Conservation (phyloP, 108 stramenopile species). For the Fistulifera pelliculosa region DNA sequence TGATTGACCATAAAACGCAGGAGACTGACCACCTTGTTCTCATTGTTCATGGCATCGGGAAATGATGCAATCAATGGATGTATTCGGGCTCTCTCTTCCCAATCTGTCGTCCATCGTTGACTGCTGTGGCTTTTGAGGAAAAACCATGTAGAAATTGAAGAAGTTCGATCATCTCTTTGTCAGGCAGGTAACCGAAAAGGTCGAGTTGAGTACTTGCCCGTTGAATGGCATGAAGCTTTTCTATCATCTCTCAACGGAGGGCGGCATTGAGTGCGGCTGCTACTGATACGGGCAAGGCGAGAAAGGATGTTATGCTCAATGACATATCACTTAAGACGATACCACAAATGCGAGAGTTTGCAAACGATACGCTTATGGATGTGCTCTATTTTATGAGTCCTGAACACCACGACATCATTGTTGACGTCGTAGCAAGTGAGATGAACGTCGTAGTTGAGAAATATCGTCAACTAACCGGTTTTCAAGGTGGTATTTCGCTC, state of each 20-base stretch:
- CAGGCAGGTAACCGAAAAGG: constrained; percentile 7
- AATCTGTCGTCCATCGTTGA: constrained; percentile 52
- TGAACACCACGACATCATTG: constrained; percentile 56
- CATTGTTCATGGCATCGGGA: constrained; percentile 79
- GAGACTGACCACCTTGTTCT: constrained; percentile 58
- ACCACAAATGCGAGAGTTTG: constrained; percentile 60
- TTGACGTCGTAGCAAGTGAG: constrained; percentile 48
- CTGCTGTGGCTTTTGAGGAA: constrained; percentile 53
- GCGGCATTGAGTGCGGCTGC: neutral
- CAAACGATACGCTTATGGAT: constrained; percentile 75
- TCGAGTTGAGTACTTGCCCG: constrained; percentile 63
- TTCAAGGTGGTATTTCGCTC: constrained; percentile 36
- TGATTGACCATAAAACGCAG: constrained; percentile 7
- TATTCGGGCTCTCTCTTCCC: constrained; percentile 49
- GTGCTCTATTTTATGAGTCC: constrained; percentile 65
- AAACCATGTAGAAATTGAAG: constrained; percentile 45
- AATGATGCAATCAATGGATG: constrained; percentile 45
- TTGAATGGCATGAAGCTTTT: constrained; percentile 77
- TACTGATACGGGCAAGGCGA: neutral
- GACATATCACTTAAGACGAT: constrained; percentile 66
- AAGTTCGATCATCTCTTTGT: constrained; percentile 12
- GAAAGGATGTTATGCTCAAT: constrained; percentile 26
- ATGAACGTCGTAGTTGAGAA: constrained; percentile 53
- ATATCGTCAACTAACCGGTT: constrained; percentile 35
- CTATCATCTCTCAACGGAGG: constrained; percentile 37